phyloP scores from a whole-genome alignment of 805 yeast species.

The Wickerhamiella spandovensis region DNA sequence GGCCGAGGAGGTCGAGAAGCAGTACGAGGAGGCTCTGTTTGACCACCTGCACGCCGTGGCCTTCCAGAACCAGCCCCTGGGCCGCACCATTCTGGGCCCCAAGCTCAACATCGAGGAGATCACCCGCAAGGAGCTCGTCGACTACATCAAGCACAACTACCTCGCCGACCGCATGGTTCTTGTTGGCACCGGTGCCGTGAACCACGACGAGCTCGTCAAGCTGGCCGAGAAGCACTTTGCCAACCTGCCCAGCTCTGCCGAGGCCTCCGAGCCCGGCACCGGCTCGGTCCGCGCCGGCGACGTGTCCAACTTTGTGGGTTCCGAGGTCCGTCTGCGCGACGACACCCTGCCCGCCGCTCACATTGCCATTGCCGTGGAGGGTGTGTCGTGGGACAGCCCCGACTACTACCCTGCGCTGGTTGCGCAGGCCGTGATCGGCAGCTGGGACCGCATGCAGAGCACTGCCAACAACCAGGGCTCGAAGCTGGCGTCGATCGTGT shows the following conservation, averaged over 20 bases:
- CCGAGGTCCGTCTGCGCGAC: constrained; percentile 76
- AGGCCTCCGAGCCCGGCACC: constrained; percentile 54
- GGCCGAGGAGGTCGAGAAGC: constrained; percentile 93
- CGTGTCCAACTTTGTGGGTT: constrained; percentile 71
- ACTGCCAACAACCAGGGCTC: constrained; percentile 76
- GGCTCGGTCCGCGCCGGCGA: constrained; percentile 44
- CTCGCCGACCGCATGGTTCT: constrained; percentile 95
- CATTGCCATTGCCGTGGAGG: constrained; percentile 91
- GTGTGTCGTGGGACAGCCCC: constrained; percentile 93
- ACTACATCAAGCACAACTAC: constrained; percentile 75
- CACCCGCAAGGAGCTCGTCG: constrained; percentile 57
- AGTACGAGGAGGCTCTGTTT: constrained; percentile 96
- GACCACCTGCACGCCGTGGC: constrained; percentile 93
- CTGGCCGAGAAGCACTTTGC: constrained; percentile 65
- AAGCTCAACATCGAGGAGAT: constrained; percentile 74
- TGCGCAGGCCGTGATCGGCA: constrained; percentile 92
- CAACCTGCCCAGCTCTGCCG: constrained; percentile 31
- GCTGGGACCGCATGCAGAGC: constrained; percentile 92
- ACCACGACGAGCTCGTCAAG: constrained; percentile 69
- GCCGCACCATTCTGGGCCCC: constrained; percentile 94
- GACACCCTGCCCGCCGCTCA: constrained; percentile 77
- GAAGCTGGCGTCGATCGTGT: constrained; percentile 55
- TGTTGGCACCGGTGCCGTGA: constrained; percentile 88
- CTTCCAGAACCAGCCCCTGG: constrained; percentile 80
- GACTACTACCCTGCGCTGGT: constrained; percentile 92